Base-by-base conservation (phyloP, 257 asterid genomes). In the Osmanthus fragrans region DNA sequence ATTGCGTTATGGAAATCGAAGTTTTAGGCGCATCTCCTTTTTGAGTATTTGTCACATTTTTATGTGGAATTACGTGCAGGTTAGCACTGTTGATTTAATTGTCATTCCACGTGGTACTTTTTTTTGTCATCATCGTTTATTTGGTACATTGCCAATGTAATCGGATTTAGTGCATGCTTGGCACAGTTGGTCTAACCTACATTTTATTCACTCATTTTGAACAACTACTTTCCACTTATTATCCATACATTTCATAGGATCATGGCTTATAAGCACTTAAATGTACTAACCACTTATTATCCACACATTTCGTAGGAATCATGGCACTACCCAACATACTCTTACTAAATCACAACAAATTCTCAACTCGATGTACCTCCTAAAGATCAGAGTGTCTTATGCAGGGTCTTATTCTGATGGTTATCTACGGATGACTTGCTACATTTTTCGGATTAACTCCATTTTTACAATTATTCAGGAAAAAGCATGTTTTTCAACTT, bases 401-500 rank as follows among this genome's bases (percentile, higher is more conserved):
- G 40, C 29, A 37, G 33, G 29, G 18, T 71, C 49, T 42, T 54
- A 49, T 21, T 70, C 16, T 11, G 45, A 27, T 54, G 66, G 70
- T 4, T 27, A 58, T 33, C 72, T 49, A 32, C 58, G 8, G 60
- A 51, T 27, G 13, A 58, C n/a, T 9, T 19, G 73, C 56, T 58
- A 68, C 16, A 2, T 32, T 73, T 77, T 78, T 32, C 13, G 64
- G 33, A 42, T 74, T 29, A 7, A 45, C 54, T 7, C 23, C 49
- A 11, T 58, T 19, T 34, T 12, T 77, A 19, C 60, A 5, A 64
- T 42, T 75, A 56, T 75, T 16, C 80, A 92, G 98, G 97, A 94
- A 75, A 92, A 87, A 79, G 89, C 95, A 60, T 92, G 97, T 79
- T 91, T 91, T 86, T 77, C 90, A 9, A 64, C 88, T 74, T 90